Conservation (phyloP, 176 grass and related monocot species). For the Thalia dealbata region DNA sequence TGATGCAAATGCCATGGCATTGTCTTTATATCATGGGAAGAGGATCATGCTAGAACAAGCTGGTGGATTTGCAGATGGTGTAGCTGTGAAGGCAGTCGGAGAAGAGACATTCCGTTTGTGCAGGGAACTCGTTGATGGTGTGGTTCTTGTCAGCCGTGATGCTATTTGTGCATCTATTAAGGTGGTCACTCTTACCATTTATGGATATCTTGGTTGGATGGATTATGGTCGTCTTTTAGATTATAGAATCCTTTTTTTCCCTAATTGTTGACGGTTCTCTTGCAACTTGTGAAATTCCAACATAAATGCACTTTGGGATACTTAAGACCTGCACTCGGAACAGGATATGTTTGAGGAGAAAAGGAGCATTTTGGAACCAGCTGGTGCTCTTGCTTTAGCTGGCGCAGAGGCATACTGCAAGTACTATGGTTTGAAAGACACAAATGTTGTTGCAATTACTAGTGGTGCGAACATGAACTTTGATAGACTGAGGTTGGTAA, state of each 20-base stretch:
- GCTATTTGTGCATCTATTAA: constrained; percentile 99
- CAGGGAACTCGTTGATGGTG: constrained; percentile 81
- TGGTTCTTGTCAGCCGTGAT: constrained; percentile 89
- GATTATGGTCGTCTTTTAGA: too few species aligned
- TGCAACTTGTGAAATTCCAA: neutral
- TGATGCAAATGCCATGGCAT: constrained; percentile 98
- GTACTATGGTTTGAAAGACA: constrained; percentile 70
- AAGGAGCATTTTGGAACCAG: constrained; percentile 94
- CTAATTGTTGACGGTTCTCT: neutral
- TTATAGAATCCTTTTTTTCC: too few species aligned
- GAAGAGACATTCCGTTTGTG: constrained; percentile 89
- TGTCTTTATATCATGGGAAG: constrained; percentile 72
- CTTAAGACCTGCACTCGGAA: constrained; percentile 19
- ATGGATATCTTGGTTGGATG: too few species aligned
- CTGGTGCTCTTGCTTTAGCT: constrained; percentile 78
- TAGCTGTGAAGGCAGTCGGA: constrained; percentile 87
- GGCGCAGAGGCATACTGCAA: constrained; percentile 97
- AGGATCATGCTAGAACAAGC: constrained; percentile 87
- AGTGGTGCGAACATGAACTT: constrained; percentile 99
- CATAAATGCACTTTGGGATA: neutral
- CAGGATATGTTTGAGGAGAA: constrained; percentile 99
- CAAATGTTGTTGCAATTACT: constrained; percentile 77
- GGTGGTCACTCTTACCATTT: constrained; percentile 19
- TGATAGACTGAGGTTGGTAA: constrained; percentile 78
- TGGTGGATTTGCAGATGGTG: constrained; percentile 93